These are phyloP conservation scores for Entomophthora muscae DNA, from an alignment of 371 early-diverging fungal species.

Conservation along the genomic window DNA sequence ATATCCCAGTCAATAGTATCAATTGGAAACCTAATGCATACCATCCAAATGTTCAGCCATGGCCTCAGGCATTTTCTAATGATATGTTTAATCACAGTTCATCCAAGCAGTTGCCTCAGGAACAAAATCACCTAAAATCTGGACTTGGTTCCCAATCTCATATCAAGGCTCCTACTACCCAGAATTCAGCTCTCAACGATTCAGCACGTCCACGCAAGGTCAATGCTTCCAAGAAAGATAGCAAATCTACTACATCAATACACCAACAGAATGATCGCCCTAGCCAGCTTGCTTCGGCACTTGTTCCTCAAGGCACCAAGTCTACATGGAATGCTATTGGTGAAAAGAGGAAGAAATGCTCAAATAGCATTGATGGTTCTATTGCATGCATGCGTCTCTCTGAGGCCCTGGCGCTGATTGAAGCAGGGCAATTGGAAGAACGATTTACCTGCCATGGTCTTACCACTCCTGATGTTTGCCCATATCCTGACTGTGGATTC, in stretches of 20 bases:
- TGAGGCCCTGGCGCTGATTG: not conserved
- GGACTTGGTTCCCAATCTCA: not conserved
- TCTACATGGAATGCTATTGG: not conserved
- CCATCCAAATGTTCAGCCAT: not conserved
- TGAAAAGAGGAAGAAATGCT: not conserved
- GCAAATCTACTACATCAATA: not conserved
- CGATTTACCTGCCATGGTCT: not conserved
- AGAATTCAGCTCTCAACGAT: not conserved
- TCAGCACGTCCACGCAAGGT: not conserved
- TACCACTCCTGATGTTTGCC: not conserved
- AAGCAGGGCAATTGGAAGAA: not conserved
- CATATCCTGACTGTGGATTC: not conserved
- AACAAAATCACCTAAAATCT: not conserved
- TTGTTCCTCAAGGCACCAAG: not conserved
- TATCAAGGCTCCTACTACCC: not conserved
- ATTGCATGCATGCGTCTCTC: not conserved
- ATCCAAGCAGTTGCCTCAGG: not conserved
- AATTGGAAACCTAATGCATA: not conserved
- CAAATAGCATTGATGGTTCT: not conserved
- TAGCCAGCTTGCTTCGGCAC: not conserved
- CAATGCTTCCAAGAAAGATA: not conserved
- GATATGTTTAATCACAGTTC: not conserved
- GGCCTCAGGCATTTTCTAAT: not conserved
- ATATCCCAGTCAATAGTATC: not conserved
- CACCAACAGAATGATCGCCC: not conserved